Percentiles rank a stretch among this genome's conserved stretches.
phyloP scores from a whole-genome alignment of 805 yeast genomes.

The Candida takata region DNA sequence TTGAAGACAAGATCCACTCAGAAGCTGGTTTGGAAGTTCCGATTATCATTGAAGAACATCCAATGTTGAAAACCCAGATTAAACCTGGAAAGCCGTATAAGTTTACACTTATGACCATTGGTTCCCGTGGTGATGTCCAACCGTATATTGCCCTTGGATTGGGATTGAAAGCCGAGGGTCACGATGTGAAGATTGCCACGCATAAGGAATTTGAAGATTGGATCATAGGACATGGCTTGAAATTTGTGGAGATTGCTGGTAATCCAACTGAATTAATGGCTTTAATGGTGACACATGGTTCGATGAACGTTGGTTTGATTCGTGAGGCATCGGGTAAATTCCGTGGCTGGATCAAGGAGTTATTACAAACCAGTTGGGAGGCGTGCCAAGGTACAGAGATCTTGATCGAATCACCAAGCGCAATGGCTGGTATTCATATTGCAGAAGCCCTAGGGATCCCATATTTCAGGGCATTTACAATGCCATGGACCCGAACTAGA shows the following conservation, averaged over 20 bases:
- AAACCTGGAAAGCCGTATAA: slow-evolving; percentile 48
- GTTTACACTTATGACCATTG: slow-evolving; percentile 77
- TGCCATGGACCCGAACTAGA: slow-evolving; percentile 97
- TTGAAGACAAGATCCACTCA: slow-evolving; percentile 58
- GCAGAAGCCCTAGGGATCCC: slow-evolving; percentile 90
- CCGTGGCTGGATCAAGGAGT: slow-evolving; percentile 74
- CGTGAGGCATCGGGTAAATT: slow-evolving; percentile 79
- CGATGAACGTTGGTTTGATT: slow-evolving; percentile 74
- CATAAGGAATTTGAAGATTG: slow-evolving; percentile 77
- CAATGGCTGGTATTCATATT: slow-evolving; percentile 92
- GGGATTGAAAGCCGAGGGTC: slow-evolving; percentile 76
- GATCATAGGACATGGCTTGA: slow-evolving; percentile 60
- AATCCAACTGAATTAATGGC: slow-evolving; percentile 90
- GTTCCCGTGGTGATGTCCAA: slow-evolving; percentile 95
- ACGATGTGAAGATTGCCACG: slow-evolving; percentile 75
- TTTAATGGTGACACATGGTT: slow-evolving; percentile 86
- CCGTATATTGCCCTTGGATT: slow-evolving; percentile 89
- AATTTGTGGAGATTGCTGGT: slow-evolving; percentile 76
- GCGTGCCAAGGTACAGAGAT: slow-evolving; percentile 81
- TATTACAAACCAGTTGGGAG: slow-evolving; percentile 69
- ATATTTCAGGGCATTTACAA: slow-evolving; percentile 90
- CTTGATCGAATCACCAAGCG: slow-evolving; percentile 90
- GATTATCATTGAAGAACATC: slow-evolving; percentile 59
- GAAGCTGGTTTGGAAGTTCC: slow-evolving; percentile 63
- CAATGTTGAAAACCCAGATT: slow-evolving; percentile 42